phyloP scores from a whole-genome alignment of 345 rosid species.

The Eucalyptus marginata region DNA sequence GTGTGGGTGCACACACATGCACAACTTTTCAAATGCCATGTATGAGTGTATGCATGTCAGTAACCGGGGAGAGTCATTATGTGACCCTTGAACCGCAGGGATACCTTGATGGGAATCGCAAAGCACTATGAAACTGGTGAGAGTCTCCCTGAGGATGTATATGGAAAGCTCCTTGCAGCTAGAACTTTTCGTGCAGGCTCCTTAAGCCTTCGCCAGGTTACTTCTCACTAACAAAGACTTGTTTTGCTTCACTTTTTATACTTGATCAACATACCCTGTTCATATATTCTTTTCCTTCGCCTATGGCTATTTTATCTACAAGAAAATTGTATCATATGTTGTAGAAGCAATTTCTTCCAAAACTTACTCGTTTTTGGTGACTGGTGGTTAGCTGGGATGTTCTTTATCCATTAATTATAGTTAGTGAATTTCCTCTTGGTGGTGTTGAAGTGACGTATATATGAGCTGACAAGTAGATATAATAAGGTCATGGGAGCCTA shows the following conservation, averaged over 20 bases:
- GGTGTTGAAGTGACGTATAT: not conserved
- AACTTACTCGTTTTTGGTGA: not conserved
- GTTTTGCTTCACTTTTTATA: not conserved
- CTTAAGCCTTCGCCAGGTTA: slow-evolving; percentile 79
- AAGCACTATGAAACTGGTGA: slow-evolving; percentile 84
- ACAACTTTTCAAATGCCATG: not conserved
- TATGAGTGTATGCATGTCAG: not conserved
- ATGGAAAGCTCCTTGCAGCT: slow-evolving; percentile 77
- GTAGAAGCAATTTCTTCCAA: not conserved
- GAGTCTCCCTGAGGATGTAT: slow-evolving; percentile 78
- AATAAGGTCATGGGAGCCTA: not conserved
- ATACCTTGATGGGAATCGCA: slow-evolving; percentile 85
- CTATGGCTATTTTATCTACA: not conserved
- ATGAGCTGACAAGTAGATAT: not conserved
- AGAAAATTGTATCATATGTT: not conserved
- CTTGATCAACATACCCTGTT: not conserved
- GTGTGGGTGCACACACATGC: not conserved
- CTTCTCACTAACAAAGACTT: slow-evolving; percentile 1
- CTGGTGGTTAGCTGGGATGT: not conserved
- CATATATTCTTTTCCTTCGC: not conserved
- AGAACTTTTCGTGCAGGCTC: slow-evolving; percentile 89
- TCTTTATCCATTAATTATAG: not conserved
- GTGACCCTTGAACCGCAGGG: slow-evolving; percentile 22
- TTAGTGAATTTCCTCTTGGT: not conserved
- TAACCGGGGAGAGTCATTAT: not conserved